phyloP scores from a whole-genome alignment of 345 rosid genomes.

The Psidium guajava region DNA sequence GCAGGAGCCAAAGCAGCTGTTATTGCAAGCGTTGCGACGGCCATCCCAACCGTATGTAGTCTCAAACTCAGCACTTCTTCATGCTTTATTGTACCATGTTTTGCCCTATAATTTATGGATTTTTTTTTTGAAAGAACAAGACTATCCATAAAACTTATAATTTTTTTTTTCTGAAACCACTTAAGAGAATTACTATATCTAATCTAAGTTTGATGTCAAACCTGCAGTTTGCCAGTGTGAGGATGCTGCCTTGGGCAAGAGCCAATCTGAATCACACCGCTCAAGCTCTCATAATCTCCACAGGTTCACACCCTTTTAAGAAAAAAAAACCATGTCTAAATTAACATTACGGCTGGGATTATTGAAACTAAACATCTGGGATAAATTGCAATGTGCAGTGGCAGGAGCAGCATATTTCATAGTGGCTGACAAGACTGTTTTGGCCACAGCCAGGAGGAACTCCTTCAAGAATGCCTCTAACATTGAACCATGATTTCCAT shows the following conservation, averaged over 20 bases:
- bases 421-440: constrained; percentile 89
- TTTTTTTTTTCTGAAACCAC: not conserved
- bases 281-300: constrained; percentile 88
- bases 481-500: not conserved
- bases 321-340: not conserved
- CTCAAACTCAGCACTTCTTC: not conserved
- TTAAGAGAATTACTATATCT: not conserved
- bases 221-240: constrained; percentile 61
- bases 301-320: constrained; percentile 12
- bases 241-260: constrained; percentile 87
- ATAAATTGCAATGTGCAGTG: constrained; percentile 11
- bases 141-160: not conserved
- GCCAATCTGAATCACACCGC: constrained; percentile 87
- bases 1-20: constrained; percentile 94
- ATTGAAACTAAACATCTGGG: not conserved
- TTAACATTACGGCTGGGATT: not conserved
- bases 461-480: constrained; percentile 28
- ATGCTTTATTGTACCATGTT: not conserved
- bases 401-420: constrained; percentile 90
- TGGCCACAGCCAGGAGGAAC: constrained; percentile 71
- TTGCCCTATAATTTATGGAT: not conserved
- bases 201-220: not conserved
- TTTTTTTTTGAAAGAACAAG: not conserved
- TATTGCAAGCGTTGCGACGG: constrained; percentile 59
- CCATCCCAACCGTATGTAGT: constrained; percentile 69